Evolutionary conservation across 2,329 filamentous ascomycete genomes (phyloP), one percentile per base, ranked within the genome.

Genomic region (Talaromyces pinophilus): DNA sequence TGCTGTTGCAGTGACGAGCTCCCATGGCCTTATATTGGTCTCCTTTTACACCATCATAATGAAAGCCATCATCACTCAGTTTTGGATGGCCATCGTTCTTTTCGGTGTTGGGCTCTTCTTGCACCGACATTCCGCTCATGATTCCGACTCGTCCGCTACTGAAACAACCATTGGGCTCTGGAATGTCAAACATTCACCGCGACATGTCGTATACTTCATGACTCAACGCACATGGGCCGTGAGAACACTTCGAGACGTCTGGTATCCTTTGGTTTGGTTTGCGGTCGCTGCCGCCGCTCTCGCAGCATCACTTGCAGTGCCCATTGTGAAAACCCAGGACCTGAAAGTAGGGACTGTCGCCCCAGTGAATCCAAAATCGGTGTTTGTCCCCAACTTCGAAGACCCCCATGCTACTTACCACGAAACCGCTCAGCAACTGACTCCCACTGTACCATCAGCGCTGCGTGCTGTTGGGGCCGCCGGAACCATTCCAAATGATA

Each of bases 231-330:
- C 38, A n/a, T 55, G 25, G 22, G 22, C 46, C n/a, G 35, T 42
- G n/a, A 63, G 22, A 19, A 10, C 30, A 19, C 28, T n/a, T 28
- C 46, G 46, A 19, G 46, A 63, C 19, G 3, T 28, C 19, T 63
- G 61, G 61, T 63, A 63, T 19, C 61, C 61, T 17, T 42, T 63
- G 2, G 10, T 63, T 28, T 63, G 61, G 61, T 54, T 63, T 40
- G 46, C 50, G 13, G 33, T 63, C 1, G 30, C 61, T 28, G 48
- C 15, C 15, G 50, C 28, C 35, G 50, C 38, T 42, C 30, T 63
- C 17, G 61, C 61, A 30, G 61, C 61, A 11, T 54, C 61, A 30
- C 61, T 63, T 54, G 48, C 35, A 3, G 61, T 63, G 19, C 61
- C 61, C 19, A 63, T 63, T 33, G n/a, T 63, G 46, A 63, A 63